Evolutionary conservation across 495 filamentous ascomycete genomes (phyloP).

Genomic region (Xylaria telfairii): DNA sequence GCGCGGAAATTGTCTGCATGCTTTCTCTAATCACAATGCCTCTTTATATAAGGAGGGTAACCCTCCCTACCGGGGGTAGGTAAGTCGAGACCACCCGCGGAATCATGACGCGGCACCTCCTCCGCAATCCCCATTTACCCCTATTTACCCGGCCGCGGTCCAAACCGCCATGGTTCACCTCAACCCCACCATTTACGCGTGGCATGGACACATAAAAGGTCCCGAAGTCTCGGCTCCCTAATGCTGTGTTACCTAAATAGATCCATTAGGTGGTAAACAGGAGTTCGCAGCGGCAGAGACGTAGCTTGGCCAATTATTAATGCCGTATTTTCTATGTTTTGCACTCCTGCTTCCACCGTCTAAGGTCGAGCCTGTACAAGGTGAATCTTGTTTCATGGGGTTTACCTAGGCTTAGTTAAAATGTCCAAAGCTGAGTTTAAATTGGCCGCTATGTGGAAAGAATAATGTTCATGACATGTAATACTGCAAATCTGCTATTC

Average conservation of each 20-base stretch:
- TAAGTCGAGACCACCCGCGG: conserved; percentile 30
- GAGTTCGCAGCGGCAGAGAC: not conserved
- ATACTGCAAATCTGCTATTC: too few species aligned
- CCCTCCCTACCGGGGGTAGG: not conserved
- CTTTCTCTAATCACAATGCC: not conserved
- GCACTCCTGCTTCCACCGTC: too few species aligned
- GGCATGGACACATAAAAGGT: not conserved
- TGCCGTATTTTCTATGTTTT: too few species aligned
- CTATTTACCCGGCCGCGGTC: conserved; percentile 52
- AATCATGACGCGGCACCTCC: conserved; percentile 30
- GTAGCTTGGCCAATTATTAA: too few species aligned
- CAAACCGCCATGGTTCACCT: not conserved
- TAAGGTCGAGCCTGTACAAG: too few species aligned
- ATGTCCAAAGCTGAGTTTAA: too few species aligned
- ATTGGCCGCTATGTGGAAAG: too few species aligned
- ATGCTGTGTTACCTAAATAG: not conserved
- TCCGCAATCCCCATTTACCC: conserved; percentile 46
- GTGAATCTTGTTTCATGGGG: too few species aligned
- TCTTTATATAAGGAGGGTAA: conserved; percentile 24
- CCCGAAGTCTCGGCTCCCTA: conserved; percentile 4
- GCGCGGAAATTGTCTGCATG: conserved; percentile 6
- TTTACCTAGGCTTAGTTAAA: too few species aligned
- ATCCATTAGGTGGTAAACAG: too few species aligned
- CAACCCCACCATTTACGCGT: not conserved
- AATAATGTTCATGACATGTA: too few species aligned